Conservation (phyloP, 75 land plant genomes). For the Pinus taeda region DNA sequence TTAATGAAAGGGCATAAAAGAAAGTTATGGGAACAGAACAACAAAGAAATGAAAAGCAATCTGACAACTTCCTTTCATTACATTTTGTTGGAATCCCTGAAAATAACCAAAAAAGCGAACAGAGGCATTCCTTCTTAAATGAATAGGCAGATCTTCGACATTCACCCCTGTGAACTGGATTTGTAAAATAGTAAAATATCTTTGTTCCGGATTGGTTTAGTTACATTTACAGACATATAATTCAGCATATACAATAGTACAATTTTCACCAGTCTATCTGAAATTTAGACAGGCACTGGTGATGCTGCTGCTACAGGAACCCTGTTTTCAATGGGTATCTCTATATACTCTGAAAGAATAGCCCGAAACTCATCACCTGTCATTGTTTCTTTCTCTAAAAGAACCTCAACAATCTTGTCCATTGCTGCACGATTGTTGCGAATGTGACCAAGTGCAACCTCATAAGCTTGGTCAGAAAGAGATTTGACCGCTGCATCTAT, state of each 20-base stretch:
- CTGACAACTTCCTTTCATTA: too few species aligned
- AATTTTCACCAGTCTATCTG: background rate
- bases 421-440: conserved; percentile 96
- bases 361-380: conserved; percentile 91
- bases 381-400: conserved; percentile 94
- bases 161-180: too few species aligned
- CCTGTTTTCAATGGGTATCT: conserved; percentile 83
- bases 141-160: too few species aligned
- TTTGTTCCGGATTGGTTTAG: too few species aligned
- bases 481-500: conserved; percentile 87
- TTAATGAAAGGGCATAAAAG: too few species aligned
- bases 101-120: too few species aligned
- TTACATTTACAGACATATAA: too few species aligned
- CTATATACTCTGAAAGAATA: conserved; percentile 84
- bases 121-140: too few species aligned
- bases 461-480: conserved; percentile 86
- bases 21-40: too few species aligned
- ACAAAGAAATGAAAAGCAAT: too few species aligned
- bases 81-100: too few species aligned
- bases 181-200: too few species aligned
- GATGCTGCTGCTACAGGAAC: conserved; percentile 47
- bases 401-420: conserved; percentile 95
- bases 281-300: conserved; percentile 38
- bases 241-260: conserved; percentile 9
- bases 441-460: conserved; percentile 79